Percentiles rank a stretch among this genome's conserved stretches.
Conservation (phyloP, 1,284 basidiomycete species). For the Exobasidium cylindrosporum region DNA sequence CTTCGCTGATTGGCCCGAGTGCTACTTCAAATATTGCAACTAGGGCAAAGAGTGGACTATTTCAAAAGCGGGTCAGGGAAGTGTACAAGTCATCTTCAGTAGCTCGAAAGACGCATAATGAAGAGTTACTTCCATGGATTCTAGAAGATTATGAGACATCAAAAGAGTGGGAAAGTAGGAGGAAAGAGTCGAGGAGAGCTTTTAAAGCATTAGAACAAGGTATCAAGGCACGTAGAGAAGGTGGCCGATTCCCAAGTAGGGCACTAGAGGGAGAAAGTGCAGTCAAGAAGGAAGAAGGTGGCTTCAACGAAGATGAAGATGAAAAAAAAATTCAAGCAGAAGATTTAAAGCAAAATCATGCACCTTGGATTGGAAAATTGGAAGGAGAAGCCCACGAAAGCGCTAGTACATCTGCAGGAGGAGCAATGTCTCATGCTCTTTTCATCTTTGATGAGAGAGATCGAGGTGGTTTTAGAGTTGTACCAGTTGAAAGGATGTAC, state of each 20-base stretch:
- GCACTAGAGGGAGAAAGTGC: constrained; percentile 17
- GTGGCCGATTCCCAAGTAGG: constrained; percentile 22
- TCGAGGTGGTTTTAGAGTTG: constrained; percentile 51
- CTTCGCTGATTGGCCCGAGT: constrained; percentile 34
- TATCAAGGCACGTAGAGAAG: constrained; percentile 16
- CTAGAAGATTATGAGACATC: constrained; percentile 53
- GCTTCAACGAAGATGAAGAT: constrained; percentile 12
- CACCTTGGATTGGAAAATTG: constrained; percentile 54
- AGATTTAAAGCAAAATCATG: constrained; percentile 23
- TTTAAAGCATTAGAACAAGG: constrained; percentile 29
- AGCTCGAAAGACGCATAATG: constrained; percentile 46
- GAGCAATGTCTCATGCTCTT: constrained; percentile 45
- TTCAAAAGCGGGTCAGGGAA: constrained; percentile 51
- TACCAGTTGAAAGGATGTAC: constrained; percentile 50
- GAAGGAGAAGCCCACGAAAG: constrained; percentile 39
- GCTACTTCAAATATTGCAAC: constrained; percentile 27
- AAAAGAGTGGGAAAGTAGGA: constrained; percentile 48
- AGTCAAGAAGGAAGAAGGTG: constrained; percentile 21
- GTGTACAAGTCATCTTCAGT: constrained; percentile 50
- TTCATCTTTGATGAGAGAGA: constrained; percentile 53
- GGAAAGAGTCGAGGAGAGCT: constrained; percentile 37
- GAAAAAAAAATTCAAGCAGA: constrained; percentile 13
- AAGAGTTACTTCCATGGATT: constrained; percentile 52
- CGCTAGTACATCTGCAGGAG: constrained; percentile 5
- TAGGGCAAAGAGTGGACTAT: constrained; percentile 25